Percentiles rank a stretch among this genome's conserved stretches.
phyloP scores from a whole-genome alignment of 139 green algal species.

The Closterium sp. region DNA sequence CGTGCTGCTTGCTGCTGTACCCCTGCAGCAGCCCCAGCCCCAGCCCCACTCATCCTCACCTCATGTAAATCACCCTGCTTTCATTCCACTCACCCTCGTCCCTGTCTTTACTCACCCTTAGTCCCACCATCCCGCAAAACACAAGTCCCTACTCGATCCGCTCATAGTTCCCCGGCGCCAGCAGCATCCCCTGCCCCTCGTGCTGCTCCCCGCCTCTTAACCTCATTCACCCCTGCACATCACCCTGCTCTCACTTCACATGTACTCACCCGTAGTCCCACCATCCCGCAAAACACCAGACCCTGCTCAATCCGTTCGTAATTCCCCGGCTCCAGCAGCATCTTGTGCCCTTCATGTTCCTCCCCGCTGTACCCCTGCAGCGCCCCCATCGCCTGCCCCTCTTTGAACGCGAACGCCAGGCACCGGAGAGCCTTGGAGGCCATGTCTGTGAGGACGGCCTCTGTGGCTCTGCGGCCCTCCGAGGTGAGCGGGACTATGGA shows the following conservation, averaged over 20 bases:
- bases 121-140: conserved; percentile 80
- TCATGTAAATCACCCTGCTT: no score
- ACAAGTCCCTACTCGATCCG: conserved; percentile 81
- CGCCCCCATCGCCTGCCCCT: conserved; percentile 32
- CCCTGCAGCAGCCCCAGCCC: no score
- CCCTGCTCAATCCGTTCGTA: conserved; percentile 83
- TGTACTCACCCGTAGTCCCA: conserved; percentile 58
- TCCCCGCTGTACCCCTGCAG: conserved; percentile 75
- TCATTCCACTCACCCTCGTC: no score
- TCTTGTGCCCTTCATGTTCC: conserved; percentile 58
- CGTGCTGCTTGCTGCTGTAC: conserved; percentile 73
- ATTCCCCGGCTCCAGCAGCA: conserved; percentile 64
- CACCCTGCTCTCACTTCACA: no score
- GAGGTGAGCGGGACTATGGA: conserved; percentile 65
- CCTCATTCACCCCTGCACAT: background rate
- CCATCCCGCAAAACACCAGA: conserved; percentile 83
- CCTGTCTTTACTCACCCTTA: conserved; percentile 39
- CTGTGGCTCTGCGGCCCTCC: conserved; percentile 16
- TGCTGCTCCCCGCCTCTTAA: conserved; percentile 63
- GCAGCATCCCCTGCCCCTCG: conserved; percentile 60
- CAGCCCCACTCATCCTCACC: no score
- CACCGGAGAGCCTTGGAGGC: conserved; percentile 78
- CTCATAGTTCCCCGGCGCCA: conserved; percentile 69
- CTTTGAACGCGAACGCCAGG: conserved; percentile 76
- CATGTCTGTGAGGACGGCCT: conserved; percentile 71